Percentiles rank a stretch among this genome's conserved stretches.
These are phyloP conservation scores for Forsythia viridissima DNA, from an alignment of 257 asterid species.

Conservation along the genomic window DNA sequence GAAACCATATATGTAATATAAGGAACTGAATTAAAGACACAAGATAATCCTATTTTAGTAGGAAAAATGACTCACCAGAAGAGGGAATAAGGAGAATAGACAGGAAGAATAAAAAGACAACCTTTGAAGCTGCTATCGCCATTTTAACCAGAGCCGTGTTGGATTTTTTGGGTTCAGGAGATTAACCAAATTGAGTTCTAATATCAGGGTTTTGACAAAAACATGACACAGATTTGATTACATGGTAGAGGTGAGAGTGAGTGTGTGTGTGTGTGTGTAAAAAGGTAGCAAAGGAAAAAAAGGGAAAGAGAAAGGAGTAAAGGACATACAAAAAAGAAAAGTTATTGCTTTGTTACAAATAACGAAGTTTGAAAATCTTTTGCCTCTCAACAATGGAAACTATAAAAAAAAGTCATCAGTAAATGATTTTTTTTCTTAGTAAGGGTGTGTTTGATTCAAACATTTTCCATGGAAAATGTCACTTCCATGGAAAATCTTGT, in stretches of 20 bases:
- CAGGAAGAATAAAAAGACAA: slow-evolving; percentile 39
- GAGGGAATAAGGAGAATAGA: slow-evolving; percentile 34
- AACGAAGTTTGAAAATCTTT: slow-evolving; percentile 44
- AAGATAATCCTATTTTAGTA: too few species aligned
- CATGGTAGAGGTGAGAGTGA: slow-evolving; percentile 25
- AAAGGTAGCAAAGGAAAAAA: slow-evolving; percentile 35
- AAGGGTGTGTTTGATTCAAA: too few species aligned
- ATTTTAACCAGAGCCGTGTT: slow-evolving; percentile 30
- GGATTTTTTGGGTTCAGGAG: slow-evolving; percentile 11
- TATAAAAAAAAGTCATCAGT: neutral
- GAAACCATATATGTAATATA: too few species aligned
- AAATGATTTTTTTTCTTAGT: too few species aligned
- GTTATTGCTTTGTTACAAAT: slow-evolving; percentile 77
- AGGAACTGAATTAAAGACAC: neutral
- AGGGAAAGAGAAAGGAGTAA: slow-evolving; percentile 47
- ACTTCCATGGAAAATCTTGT: too few species aligned
- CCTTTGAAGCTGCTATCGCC: slow-evolving; percentile 42
- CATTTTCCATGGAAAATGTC: too few species aligned
- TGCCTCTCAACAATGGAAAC: slow-evolving; percentile 43
- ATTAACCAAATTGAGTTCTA: slow-evolving; percentile 24
- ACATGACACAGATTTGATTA: slow-evolving; percentile 20
- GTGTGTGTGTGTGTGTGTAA: neutral
- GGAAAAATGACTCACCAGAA: slow-evolving; percentile 42
- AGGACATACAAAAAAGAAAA: slow-evolving; percentile 37
- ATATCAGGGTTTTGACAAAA: slow-evolving; percentile 19